A percentile compares a stretch with the other conserved stretches of the same genome.
These are phyloP conservation scores for Colletotrichum tamarilloi DNA, from an alignment of 2,329 filamentous ascomycete genomes.

Conservation along the genomic window DNA sequence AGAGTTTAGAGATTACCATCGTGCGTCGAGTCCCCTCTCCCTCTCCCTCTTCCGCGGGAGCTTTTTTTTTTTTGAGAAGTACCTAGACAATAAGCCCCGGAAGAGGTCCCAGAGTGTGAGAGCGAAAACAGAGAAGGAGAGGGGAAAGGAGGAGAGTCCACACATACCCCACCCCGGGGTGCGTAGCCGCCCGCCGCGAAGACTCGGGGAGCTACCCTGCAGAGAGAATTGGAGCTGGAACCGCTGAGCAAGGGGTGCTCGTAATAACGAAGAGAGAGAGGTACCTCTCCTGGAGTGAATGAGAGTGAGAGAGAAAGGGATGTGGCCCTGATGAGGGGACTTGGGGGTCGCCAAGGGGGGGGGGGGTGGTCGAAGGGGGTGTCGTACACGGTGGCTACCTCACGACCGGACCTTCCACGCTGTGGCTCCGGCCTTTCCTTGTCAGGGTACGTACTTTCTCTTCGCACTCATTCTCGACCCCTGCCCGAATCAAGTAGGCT, in stretches of 20 bases:
- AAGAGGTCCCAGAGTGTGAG: background rate
- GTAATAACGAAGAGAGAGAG: constrained; percentile 15
- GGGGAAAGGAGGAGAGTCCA: background rate
- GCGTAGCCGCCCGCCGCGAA: constrained; percentile 31
- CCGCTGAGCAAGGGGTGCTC: constrained; percentile 10
- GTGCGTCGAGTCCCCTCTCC: background rate
- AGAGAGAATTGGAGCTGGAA: constrained; percentile 7
- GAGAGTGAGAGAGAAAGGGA: no score
- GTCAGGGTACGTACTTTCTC: background rate
- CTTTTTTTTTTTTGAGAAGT: background rate
- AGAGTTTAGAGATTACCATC: background rate
- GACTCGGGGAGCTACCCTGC: constrained; percentile 30
- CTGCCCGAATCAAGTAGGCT: background rate
- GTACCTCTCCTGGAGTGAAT: background rate
- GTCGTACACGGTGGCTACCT: background rate
- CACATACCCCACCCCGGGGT: constrained; percentile 23
- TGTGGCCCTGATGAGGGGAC: background rate
- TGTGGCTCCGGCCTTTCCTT: background rate
- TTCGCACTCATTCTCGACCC: background rate
- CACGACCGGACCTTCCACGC: background rate
- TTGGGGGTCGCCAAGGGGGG: background rate
- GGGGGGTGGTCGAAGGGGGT: background rate
- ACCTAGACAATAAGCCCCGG: background rate
- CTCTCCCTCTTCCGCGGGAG: background rate
- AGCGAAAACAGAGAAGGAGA: background rate